Evolutionary conservation across 805 yeast genomes (phyloP), one percentile per base, ranked within the genome.

Genomic region (Ogataea allantospora): DNA sequence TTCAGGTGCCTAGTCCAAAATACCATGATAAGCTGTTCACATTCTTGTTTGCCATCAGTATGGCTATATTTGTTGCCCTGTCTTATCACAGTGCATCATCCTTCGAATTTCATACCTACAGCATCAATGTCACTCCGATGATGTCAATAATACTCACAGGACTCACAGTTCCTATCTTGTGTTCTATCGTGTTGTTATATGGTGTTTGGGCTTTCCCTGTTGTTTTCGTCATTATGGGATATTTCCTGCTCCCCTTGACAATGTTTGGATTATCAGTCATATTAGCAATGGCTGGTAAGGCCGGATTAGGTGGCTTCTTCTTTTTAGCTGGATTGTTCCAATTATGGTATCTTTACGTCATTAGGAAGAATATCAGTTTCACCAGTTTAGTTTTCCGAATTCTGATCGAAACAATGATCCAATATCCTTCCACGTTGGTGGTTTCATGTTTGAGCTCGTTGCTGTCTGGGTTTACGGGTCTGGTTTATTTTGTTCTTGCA

Each of bases 11-110:
- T 21, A 63, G 63, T 38, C 88, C 88, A 1, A 73, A 65, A 42
- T 76, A 69, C 63, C 80, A 88, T 53, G 96, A 88, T 59, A 73
- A 80, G 73, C 77, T 82, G 0, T 83, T 83, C 55, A 72, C 85
- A 0, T 45, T 83, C 7, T 70, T 86, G 6, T 63, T 62, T 14
- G 19, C 63, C 1, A 61, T 44, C 6, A 50, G 55, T 0, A 4
- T 58, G 11, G 27, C 42, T 2, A 32, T 44, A 5, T 50, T 58
- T 8, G 33, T 18, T 11, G 2, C 15, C 2, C 6, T 30, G 20
- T 17, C 35, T 2, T 3, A 7, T 18, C 17, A 26, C 15, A 36
- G 40, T 22, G 3, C 12, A 4, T 18, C 21, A 26, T 25, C n/a
- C 6, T 15, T 18, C 9, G 9, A 17, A 12, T 11, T 39, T 3